phyloP scores from a whole-genome alignment of 208 protist genomes.

The Tritrichomonas foetus region DNA sequence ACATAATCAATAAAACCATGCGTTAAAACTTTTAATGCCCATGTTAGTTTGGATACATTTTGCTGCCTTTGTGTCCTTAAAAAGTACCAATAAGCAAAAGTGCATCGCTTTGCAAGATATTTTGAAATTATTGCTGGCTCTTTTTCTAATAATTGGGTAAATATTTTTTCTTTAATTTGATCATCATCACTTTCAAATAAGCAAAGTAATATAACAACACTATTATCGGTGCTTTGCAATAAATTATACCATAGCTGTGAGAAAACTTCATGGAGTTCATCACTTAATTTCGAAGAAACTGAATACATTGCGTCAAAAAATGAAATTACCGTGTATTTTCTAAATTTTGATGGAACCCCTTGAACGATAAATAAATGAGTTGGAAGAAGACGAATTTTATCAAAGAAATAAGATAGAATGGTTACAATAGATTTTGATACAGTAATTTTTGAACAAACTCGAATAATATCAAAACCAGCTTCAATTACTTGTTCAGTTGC shows the following conservation, averaged over 20 bases:
- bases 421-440: background rate
- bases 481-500: background rate
- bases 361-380: background rate
- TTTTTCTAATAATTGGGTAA: background rate
- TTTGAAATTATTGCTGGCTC: background rate
- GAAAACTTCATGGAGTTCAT: background rate
- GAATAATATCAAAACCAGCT: background rate
- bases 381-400: background rate
- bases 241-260: background rate
- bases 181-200: background rate
- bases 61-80: background rate
- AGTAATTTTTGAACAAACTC: background rate
- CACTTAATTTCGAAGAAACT: background rate
- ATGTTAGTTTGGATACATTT: background rate
- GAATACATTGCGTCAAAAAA: background rate
- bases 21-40: background rate
- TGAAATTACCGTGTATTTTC: background rate
- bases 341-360: background rate
- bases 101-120: background rate
- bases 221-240: background rate
- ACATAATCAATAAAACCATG: background rate
- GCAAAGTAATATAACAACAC: background rate
- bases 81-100: background rate
- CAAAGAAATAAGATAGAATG: background rate
- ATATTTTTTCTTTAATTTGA: background rate